A percentile compares a stretch with the other conserved stretches of the same genome.
Conservation (phyloP, 352 stramenopile species). For the Pythium aristosporum region DNA sequence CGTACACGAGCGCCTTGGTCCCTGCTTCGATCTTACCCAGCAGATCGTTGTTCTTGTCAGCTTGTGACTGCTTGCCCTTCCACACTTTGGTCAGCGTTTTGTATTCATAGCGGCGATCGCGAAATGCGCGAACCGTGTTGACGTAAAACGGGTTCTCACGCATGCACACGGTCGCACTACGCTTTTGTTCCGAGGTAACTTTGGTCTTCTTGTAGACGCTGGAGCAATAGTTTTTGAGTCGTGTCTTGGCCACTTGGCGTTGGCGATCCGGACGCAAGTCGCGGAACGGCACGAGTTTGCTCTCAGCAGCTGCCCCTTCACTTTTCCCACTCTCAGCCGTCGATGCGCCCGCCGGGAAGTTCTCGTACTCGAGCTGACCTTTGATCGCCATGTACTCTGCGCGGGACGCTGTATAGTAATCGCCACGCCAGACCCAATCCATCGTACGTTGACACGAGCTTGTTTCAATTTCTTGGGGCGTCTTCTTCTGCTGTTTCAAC, state of each 20-base stretch:
- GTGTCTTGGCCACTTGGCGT: conserved; percentile 68
- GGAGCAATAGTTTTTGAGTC: conserved; percentile 93
- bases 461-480: conserved; percentile 28
- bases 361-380: conserved; percentile 94
- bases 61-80: conserved; percentile 78
- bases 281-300: conserved; percentile 49
- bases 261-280: conserved; percentile 60
- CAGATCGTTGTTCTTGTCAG: conserved; percentile 80
- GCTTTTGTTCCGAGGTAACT: conserved; percentile 94
- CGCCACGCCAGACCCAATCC: conserved; percentile 98
- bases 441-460: conserved; percentile 97
- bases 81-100: conserved; percentile 98
- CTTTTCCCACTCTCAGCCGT: not conserved
- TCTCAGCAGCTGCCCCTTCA: conserved; percentile 3
- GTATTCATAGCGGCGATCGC: conserved; percentile 99
- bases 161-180: conserved; percentile 97
- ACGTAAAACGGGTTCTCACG: conserved; percentile 99
- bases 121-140: conserved; percentile 98
- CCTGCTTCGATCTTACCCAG: conserved; percentile 86
- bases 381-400: conserved; percentile 96
- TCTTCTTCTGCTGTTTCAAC: conserved; percentile 71
- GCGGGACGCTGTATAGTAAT: conserved; percentile 93
- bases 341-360: conserved; percentile 37
- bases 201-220: conserved; percentile 98
- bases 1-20: conserved; percentile 93